Evolutionary conservation across 805 yeast genomes (phyloP).

Genomic region (Kurtzmaniella fragi): DNA sequence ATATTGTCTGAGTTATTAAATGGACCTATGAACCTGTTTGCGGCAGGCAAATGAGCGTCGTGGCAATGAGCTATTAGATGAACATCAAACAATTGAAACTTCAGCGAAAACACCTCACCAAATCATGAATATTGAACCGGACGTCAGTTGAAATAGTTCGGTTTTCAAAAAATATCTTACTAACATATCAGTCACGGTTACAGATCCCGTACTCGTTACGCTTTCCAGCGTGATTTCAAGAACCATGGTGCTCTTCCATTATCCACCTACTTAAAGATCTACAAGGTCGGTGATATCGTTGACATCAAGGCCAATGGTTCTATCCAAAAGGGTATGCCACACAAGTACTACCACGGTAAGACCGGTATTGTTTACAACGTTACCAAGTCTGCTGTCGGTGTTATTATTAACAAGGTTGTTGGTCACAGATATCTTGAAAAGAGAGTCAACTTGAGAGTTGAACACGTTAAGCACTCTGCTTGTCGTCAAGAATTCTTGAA

Average conservation of each 20-base stretch:
- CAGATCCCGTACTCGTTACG: slow-evolving; percentile 99
- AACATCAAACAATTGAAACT: too few species aligned
- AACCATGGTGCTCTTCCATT: slow-evolving; percentile 91
- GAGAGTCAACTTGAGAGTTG: slow-evolving; percentile 97
- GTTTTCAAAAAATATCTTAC: too few species aligned
- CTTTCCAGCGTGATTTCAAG: slow-evolving; percentile 99
- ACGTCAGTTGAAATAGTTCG: too few species aligned
- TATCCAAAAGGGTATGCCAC: slow-evolving; percentile 99
- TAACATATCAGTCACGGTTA: slow-evolving; percentile 65
- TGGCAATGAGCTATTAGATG: too few species aligned
- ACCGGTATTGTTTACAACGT: slow-evolving; percentile 99
- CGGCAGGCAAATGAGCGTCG: too few species aligned
- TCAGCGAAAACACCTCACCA: too few species aligned
- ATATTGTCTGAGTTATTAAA: too few species aligned
- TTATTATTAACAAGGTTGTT: slow-evolving; percentile 95
- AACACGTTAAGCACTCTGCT: slow-evolving; percentile 99
- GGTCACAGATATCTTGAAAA: slow-evolving; percentile 99
- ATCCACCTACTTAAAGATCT: slow-evolving; percentile 95
- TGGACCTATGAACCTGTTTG: too few species aligned
- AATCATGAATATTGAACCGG: too few species aligned
- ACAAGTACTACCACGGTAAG: slow-evolving; percentile 99
- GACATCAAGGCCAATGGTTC: slow-evolving; percentile 99
- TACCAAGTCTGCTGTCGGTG: slow-evolving; percentile 98
- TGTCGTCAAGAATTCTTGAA: slow-evolving; percentile 98
- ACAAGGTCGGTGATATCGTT: slow-evolving; percentile 99